Base-by-base conservation (phyloP, 1,284 basidiomycete genomes). In the Hortiboletus rubellus region DNA sequence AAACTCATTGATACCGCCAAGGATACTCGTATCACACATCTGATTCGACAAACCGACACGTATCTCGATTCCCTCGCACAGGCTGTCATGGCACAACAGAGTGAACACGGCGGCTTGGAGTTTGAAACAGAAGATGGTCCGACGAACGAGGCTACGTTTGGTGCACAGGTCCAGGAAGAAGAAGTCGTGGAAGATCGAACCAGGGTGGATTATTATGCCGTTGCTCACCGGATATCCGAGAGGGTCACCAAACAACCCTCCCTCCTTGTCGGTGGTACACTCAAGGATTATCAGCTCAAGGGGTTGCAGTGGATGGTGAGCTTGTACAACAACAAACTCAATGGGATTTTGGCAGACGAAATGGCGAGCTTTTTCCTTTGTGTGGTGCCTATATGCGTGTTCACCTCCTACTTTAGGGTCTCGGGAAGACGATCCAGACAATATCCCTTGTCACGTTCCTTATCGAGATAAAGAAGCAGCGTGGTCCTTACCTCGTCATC, bases 1-100 rank as follows among this genome's bases (percentile, higher is more conserved):
- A 96, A 96, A 73, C 90, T 99, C 66, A 96, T 99, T 68, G 97
- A 99, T 75, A 98, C 96, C 40, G 97, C 96, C 61, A 99, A 99
- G 76, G 97, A 99, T 69, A 98, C 96, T 15, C 92, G 97, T 78
- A 99, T 99, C 76, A 97, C 96, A 0, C 97, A 99, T 75, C 80
- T 99, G 31, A 79, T 99, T 58, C 83, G 91, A 50, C 96, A 99
- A 78, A 99, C 97, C 15, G 96, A 99, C 68, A 74, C 87, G 2
- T 99, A 96, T 76, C 86, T 99, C 64, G 96, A 98, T 72, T 94
- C 91, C 12, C 86, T 99, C 30, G 93, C 96, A 0, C 92, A 96
- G 60, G 96, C 96, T 31, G 96, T 99, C 58, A 85, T 91, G 60
- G 92, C 92, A 14, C 96, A 99, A 74, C 96, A 99, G 79, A 91